Evolutionary conservation across 1,284 basidiomycete genomes (phyloP), one percentile per base, ranked within the genome.

Genomic region (Leccinum angustisporum): DNA sequence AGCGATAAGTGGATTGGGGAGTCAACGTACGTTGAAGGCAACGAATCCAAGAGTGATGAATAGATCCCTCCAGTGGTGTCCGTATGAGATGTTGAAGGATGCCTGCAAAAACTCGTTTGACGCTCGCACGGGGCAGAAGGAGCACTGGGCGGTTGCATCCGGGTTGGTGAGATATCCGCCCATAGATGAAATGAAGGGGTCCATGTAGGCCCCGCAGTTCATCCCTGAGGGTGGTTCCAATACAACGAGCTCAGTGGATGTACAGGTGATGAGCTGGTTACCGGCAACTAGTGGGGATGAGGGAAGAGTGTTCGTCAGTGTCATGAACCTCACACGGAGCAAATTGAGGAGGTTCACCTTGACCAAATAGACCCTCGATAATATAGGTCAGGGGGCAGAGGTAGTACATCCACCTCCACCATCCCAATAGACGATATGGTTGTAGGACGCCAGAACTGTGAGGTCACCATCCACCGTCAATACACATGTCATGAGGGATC

Each of bases 391-490:
- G 40, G 2, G 65, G 36, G 30, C 53, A 59, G 31, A 63, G 25
- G 48, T 59, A 16, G 71, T 93, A 91, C 87, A 92, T 91, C 88
- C 91, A 93, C 66, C 79, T 78, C 91, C 90, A 93, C 87, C 90
- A 92, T 5, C 86, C 86, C 10, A 93, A 81, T 48, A 79, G 72
- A 6, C 77, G 66, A 77, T 80, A 89, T 0, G 85, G 83, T 69
- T 88, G 87, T 54, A 88, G 58, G 14, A 87, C 83, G 68, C 86
- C 86, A 61, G 85, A 83, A 21, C 65, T 65, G n/a, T 13, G 88
- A 88, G 7, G 79, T 82, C 48, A 86, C 67, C 57, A 34, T 65
- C n/a, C n/a, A n/a, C n/a, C n/a, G n/a, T n/a, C n/a, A 58, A 59
- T 34, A n/a, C 8, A 21, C 9, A 11, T 21, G 14, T 11, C 1